Conservation (phyloP, 192 early-diverging fungal species). For the Umbelopsis isabellina region DNA sequence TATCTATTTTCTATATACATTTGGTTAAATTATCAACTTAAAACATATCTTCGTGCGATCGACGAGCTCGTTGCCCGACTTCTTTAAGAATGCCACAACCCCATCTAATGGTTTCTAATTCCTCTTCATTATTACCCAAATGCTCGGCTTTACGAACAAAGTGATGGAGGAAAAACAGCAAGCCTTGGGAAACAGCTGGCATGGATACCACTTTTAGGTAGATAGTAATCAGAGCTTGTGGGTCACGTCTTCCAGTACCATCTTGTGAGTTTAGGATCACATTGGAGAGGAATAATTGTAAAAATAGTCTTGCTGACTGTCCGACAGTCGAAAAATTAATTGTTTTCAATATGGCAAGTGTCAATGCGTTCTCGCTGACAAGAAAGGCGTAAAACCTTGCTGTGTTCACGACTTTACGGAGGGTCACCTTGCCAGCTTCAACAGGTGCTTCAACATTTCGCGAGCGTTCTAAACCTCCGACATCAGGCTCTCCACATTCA, state of each 20-base stretch:
- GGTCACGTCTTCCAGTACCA: conserved; percentile 44
- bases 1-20: background rate
- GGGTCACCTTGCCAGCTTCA: conserved; percentile 39
- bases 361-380: conserved; percentile 66
- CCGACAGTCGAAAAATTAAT: conserved; percentile 76
- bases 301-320: conserved; percentile 62
- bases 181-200: conserved; percentile 78
- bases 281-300: conserved; percentile 74
- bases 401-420: conserved; percentile 77
- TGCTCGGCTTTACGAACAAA: conserved; percentile 67
- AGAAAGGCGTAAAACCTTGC: conserved; percentile 89
- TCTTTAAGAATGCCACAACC: conserved; percentile 70
- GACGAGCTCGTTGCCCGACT: conserved; percentile 48
- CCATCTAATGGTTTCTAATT: conserved; percentile 66
- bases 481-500: conserved; percentile 78
- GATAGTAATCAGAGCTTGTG: conserved; percentile 55
- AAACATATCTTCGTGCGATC: conserved; percentile 24
- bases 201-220: conserved; percentile 60
- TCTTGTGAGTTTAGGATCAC: conserved; percentile 66
- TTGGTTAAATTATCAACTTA: conserved; percentile 3
- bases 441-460: conserved; percentile 39
- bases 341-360: conserved; percentile 78
- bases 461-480: conserved; percentile 67
- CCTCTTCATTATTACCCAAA: conserved; percentile 59
- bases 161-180: conserved; percentile 82